These are phyloP conservation scores for Jacaranda copaia DNA, from an alignment of 257 asterid species.

Conservation along the genomic window DNA sequence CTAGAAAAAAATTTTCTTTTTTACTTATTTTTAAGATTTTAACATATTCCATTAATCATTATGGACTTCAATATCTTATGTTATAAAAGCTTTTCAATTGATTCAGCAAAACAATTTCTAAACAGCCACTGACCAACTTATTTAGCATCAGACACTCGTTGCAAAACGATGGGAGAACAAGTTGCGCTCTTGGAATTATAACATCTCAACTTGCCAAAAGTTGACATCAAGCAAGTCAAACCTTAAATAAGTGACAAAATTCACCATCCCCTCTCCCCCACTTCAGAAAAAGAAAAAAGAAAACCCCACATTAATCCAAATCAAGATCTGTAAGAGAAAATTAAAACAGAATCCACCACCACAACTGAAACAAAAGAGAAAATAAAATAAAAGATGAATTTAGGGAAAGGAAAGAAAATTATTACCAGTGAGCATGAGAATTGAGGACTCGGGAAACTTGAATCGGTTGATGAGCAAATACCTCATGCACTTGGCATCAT, in stretches of 20 bases:
- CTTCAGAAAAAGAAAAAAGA: background rate
- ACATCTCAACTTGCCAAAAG: slow-evolving; percentile 29
- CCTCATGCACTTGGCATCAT: slow-evolving; percentile 91
- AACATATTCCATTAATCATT: no score
- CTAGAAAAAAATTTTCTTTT: no score
- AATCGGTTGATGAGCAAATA: slow-evolving; percentile 65
- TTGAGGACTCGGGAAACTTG: slow-evolving; percentile 77
- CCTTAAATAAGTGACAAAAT: slow-evolving; percentile 27
- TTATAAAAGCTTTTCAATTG: no score
- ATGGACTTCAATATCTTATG: no score
- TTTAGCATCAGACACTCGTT: no score
- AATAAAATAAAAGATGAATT: background rate
- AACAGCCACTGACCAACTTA: no score
- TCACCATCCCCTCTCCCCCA: no score
- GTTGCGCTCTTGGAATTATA: slow-evolving; percentile 14
- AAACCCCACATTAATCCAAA: slow-evolving; percentile 7
- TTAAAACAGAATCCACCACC: background rate
- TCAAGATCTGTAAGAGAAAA: background rate
- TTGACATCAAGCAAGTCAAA: slow-evolving; percentile 41
- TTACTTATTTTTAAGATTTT: no score
- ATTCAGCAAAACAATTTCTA: no score
- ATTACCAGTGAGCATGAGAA: slow-evolving; percentile 90
- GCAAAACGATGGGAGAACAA: background rate
- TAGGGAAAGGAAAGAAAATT: background rate
- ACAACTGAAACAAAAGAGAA: background rate